Evolutionary conservation across 2,329 filamentous ascomycete genomes (phyloP).

Genomic region (Atkinsonella hypoxylon): DNA sequence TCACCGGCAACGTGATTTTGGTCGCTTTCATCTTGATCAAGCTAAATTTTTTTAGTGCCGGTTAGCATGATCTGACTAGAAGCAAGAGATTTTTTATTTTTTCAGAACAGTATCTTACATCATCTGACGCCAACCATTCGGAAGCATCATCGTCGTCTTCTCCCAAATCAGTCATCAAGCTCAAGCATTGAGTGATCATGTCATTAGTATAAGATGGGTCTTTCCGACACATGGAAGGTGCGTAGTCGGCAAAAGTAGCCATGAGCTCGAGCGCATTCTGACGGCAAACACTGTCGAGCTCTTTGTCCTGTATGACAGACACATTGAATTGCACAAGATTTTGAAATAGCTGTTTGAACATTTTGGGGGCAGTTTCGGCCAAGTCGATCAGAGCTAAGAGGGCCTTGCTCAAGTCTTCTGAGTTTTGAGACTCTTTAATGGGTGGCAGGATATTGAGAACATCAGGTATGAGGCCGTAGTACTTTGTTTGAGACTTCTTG

Average conservation of each 20-base stretch:
- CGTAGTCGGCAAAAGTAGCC: constrained; percentile 94
- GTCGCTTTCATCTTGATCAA: constrained; percentile 92
- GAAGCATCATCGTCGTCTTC: constrained; percentile 87
- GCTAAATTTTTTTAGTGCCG: constrained; percentile 32
- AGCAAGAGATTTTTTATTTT: not conserved
- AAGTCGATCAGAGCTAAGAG: constrained; percentile 87
- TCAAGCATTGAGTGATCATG: constrained; percentile 97
- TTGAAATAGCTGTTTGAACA: constrained; percentile 94
- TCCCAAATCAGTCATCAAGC: constrained; percentile 94
- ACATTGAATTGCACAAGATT: constrained; percentile 88
- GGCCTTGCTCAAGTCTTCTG: constrained; percentile 81
- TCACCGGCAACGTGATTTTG: constrained; percentile 95
- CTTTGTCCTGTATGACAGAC: constrained; percentile 90
- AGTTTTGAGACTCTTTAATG: constrained; percentile 82
- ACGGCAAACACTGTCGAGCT: constrained; percentile 75
- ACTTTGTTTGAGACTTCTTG: constrained; percentile 83
- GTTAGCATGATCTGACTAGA: constrained; percentile 2
- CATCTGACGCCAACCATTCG: constrained; percentile 88
- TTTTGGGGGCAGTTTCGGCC: constrained; percentile 86
- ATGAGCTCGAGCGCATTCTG: constrained; percentile 95
- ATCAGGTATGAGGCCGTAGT: constrained; percentile 75
- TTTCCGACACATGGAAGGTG: constrained; percentile 88
- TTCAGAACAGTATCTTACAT: constrained; percentile 42
- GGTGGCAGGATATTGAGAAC: constrained; percentile 91
- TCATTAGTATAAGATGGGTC: constrained; percentile 83